Percentiles rank a stretch among this genome's conserved stretches.
These are phyloP conservation scores for Kwoniella europaea DNA, from an alignment of 768 basidiomycete species.

Conservation along the genomic window DNA sequence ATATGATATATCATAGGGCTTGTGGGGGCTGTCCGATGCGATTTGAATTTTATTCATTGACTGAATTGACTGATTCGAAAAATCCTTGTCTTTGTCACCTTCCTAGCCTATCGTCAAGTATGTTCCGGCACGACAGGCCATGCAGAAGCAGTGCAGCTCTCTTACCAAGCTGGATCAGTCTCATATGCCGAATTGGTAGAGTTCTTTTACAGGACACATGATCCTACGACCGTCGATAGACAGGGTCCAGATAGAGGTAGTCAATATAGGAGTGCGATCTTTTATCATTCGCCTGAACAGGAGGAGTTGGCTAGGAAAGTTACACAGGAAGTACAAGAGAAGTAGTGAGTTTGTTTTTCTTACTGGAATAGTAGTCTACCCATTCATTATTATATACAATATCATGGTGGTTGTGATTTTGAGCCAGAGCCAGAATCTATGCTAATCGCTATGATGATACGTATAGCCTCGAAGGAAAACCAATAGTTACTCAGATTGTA, in stretches of 20 bases:
- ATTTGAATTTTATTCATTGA: too few relatives aligned
- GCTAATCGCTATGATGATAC: background rate
- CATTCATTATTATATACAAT: too few relatives aligned
- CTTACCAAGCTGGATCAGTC: constrained; percentile 79
- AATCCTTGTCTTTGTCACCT: background rate
- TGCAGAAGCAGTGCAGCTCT: constrained; percentile 84
- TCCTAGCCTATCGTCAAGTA: constrained; percentile 68
- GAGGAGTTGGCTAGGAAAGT: constrained; percentile 72
- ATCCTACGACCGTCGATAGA: constrained; percentile 79
- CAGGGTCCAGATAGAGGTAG: constrained; percentile 76
- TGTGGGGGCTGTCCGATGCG: too few relatives aligned
- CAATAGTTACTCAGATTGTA: constrained; percentile 78
- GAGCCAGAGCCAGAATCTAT: too few relatives aligned
- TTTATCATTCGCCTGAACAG: constrained; percentile 77
- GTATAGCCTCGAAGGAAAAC: constrained; percentile 66
- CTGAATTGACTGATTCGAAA: background rate
- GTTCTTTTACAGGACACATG: constrained; percentile 94
- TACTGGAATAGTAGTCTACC: too few relatives aligned
- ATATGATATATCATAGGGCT: too few relatives aligned
- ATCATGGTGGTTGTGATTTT: too few relatives aligned
- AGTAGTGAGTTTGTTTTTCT: constrained; percentile 67
- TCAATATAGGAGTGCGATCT: constrained; percentile 91
- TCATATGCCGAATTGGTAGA: constrained; percentile 89
- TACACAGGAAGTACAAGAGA: constrained; percentile 79
- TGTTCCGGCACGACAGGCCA: constrained; percentile 82